phyloP scores from a whole-genome alignment of 1,284 basidiomycete genomes.

The Tylopilus sp. region DNA sequence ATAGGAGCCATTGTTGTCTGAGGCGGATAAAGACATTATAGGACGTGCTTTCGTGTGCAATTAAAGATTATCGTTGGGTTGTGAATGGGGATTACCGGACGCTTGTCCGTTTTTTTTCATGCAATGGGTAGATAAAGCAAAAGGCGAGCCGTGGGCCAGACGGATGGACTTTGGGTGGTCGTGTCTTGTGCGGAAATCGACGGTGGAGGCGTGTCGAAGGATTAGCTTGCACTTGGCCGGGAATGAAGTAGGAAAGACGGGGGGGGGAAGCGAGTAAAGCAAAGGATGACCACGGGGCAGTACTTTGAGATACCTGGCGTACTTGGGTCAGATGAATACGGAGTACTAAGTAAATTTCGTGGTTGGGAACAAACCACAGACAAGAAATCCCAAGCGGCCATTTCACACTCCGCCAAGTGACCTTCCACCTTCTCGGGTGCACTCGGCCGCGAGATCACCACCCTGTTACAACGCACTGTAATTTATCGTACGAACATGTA shows the following conservation, averaged over 20 bases:
- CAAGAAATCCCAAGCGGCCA: slow-evolving; percentile 28
- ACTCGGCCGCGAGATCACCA: background rate
- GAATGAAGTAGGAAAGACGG: slow-evolving; percentile 24
- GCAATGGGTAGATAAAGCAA: slow-evolving; percentile 29
- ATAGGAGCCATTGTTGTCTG: slow-evolving; percentile 73
- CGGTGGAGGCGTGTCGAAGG: slow-evolving; percentile 25
- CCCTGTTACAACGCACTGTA: slow-evolving; percentile 10
- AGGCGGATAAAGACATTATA: slow-evolving; percentile 86
- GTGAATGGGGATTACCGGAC: slow-evolving; percentile 45
- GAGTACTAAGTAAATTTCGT: slow-evolving; percentile 45
- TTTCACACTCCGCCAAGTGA: slow-evolving; percentile 43
- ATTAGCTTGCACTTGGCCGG: slow-evolving; percentile 34
- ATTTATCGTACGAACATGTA: slow-evolving; percentile 14
- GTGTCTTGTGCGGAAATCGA: slow-evolving; percentile 33
- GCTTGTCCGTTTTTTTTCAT: slow-evolving; percentile 33
- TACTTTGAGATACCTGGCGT: slow-evolving; percentile 35
- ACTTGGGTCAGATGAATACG: slow-evolving; percentile 37
- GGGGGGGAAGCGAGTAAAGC: slow-evolving; percentile 29
- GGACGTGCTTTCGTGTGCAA: slow-evolving; percentile 59
- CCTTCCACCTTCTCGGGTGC: slow-evolving; percentile 7
- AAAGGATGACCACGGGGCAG: slow-evolving; percentile 31
- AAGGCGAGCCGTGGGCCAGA: slow-evolving; percentile 17
- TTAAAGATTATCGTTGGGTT: slow-evolving; percentile 72
- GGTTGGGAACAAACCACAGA: slow-evolving; percentile 40
- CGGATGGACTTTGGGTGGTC: slow-evolving; percentile 23